phyloP scores from a whole-genome alignment of 768 basidiomycete species.

The Mycena maculata region DNA sequence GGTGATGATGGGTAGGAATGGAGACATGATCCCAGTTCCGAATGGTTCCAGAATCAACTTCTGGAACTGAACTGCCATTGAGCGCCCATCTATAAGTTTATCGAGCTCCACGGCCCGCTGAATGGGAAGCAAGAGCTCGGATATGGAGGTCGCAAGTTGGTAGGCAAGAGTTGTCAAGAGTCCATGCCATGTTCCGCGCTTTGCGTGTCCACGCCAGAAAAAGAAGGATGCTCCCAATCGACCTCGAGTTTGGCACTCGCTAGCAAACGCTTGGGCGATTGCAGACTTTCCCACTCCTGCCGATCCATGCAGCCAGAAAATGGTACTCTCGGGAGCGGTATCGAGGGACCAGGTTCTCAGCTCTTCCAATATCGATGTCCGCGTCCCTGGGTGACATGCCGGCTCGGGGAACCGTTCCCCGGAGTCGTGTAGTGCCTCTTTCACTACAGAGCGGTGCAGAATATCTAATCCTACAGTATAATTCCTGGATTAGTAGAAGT shows the following conservation, averaged over 20 bases:
- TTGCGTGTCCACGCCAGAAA: slow-evolving; percentile 44
- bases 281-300: slow-evolving; percentile 38
- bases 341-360: not conserved
- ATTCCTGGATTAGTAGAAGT: too few species aligned
- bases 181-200: slow-evolving; percentile 33
- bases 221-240: slow-evolving; percentile 46
- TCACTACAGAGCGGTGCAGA: too few species aligned
- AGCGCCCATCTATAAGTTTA: slow-evolving; percentile 22
- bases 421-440: too few species aligned
- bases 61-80: slow-evolving; percentile 24
- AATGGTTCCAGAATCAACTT: slow-evolving; percentile 28
- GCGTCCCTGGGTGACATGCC: too few species aligned
- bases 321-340: not conserved
- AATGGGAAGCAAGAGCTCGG: slow-evolving; percentile 15
- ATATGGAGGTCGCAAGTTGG: slow-evolving; percentile 35
- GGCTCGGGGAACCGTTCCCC: too few species aligned
- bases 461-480: too few species aligned
- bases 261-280: slow-evolving; percentile 33
- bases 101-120: slow-evolving; percentile 21
- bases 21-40: not conserved
- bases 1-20: not conserved
- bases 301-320: slow-evolving; percentile 34
- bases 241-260: slow-evolving; percentile 21
- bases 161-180: slow-evolving; percentile 42
- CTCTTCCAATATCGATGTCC: too few species aligned